Conservation (phyloP, 2,329 filamentous ascomycete genomes). For the Aspergillus sp. region DNA sequence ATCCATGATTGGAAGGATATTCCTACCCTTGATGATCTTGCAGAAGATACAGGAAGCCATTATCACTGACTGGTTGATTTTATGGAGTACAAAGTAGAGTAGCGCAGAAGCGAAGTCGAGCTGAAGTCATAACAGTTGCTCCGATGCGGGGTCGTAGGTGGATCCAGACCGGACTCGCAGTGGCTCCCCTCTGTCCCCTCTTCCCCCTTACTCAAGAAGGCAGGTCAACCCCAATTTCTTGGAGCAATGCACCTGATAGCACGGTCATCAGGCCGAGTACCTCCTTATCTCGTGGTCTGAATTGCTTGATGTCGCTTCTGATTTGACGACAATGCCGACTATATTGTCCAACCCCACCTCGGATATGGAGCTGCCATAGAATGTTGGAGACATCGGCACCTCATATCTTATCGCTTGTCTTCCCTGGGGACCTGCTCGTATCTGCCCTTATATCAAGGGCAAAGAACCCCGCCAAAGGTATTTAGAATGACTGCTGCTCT, state of each 20-base stretch:
- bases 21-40: constrained; percentile 89
- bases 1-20: background rate
- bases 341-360: constrained; percentile 15
- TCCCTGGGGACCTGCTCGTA: constrained; percentile 1
- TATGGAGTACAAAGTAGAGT: background rate
- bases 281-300: constrained; percentile 8
- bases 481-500: constrained; percentile 15
- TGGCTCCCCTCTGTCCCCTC: background rate
- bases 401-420: constrained; percentile 21
- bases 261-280: background rate
- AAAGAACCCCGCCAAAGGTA: constrained; percentile 1
- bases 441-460: constrained; percentile 9
- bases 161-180: constrained; percentile 36
- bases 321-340: constrained; percentile 25
- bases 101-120: background rate
- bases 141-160: constrained; percentile 25
- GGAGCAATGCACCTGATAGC: background rate
- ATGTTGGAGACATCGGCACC: constrained; percentile 10
- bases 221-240: background rate
- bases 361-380: constrained; percentile 3
- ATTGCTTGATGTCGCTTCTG: constrained; percentile 11
- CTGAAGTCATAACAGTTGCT: constrained; percentile 18
- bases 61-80: constrained; percentile 16
- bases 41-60: constrained; percentile 81
- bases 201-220: background rate